Evolutionary conservation across 352 stramenopile species (phyloP).

Genomic region (Pythium utonaiense): DNA sequence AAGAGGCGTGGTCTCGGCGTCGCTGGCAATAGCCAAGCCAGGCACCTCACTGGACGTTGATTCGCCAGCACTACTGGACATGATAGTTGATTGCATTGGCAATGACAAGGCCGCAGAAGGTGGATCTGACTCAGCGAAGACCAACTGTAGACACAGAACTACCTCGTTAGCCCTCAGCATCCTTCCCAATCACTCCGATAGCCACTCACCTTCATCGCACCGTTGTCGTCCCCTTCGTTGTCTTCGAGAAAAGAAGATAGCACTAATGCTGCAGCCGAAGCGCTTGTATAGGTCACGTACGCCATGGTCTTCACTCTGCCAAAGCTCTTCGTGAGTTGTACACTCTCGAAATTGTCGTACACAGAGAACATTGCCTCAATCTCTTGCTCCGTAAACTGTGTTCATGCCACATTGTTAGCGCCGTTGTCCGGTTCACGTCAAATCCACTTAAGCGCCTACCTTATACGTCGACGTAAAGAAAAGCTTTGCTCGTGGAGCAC

Average conservation of each 20-base stretch:
- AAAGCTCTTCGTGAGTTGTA: conserved; percentile 70
- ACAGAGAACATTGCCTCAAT: conserved; percentile 79
- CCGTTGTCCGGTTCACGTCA: background rate
- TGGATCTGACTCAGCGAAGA: conserved; percentile 15
- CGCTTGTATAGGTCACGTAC: conserved; percentile 68
- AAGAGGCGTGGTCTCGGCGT: background rate
- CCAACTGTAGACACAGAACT: conserved; percentile 1
- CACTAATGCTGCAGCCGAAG: conserved; percentile 7
- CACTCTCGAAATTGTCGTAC: conserved; percentile 71
- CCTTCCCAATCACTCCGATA: background rate
- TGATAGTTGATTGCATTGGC: background rate
- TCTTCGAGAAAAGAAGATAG: conserved; percentile 23
- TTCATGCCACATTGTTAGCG: background rate
- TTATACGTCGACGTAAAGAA: conserved; percentile 78
- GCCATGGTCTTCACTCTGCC: conserved; percentile 85
- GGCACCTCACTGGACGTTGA: conserved; percentile 19
- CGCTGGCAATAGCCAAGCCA: background rate
- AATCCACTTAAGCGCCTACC: conserved; percentile 19
- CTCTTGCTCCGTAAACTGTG: conserved; percentile 74
- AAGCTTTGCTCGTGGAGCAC: conserved; percentile 29
- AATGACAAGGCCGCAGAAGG: background rate
- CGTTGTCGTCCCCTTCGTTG: conserved; percentile 24
- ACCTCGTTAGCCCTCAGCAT: no score
- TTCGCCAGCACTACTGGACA: conserved; percentile 7
- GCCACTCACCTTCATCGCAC: conserved; percentile 13